Conservation (phyloP, 208 protist species). For the Crithidia expoeki region DNA sequence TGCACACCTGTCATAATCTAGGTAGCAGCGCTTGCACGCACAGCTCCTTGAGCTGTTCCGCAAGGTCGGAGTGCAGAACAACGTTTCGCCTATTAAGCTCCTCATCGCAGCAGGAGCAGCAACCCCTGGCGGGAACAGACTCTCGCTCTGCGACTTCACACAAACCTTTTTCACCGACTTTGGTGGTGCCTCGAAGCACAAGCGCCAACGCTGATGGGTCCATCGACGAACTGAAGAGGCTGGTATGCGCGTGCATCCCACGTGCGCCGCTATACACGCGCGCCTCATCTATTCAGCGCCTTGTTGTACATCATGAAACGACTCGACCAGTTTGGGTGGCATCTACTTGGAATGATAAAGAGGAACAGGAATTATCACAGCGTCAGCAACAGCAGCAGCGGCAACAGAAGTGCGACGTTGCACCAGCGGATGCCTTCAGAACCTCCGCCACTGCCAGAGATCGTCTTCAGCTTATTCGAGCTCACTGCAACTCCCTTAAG, state of each 20-base stretch:
- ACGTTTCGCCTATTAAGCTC: background rate
- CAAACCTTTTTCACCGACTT: too few species aligned
- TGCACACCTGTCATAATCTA: too few species aligned
- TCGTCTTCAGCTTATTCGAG: too few species aligned
- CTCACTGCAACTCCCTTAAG: slow-evolving; percentile 33
- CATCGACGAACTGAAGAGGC: background rate
- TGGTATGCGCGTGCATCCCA: slow-evolving; percentile 18
- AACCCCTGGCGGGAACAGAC: too few species aligned
- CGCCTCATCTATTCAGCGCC: background rate
- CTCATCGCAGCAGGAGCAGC: too few species aligned
- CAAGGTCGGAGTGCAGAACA: background rate
- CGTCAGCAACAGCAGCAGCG: background rate
- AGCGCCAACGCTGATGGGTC: too few species aligned
- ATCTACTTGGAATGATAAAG: too few species aligned
- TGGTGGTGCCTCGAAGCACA: too few species aligned
- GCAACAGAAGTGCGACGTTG: background rate
- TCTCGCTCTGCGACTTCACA: too few species aligned
- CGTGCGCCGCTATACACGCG: slow-evolving; percentile 10
- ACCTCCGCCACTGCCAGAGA: background rate
- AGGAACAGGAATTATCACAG: too few species aligned
- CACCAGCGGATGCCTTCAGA: too few species aligned
- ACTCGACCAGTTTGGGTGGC: background rate
- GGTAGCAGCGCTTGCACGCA: background rate
- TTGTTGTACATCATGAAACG: slow-evolving; percentile 4
- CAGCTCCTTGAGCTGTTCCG: background rate